Evolutionary conservation across 2,329 filamentous ascomycete species (phyloP).

Genomic region (Leptoxyphium fumago): DNA sequence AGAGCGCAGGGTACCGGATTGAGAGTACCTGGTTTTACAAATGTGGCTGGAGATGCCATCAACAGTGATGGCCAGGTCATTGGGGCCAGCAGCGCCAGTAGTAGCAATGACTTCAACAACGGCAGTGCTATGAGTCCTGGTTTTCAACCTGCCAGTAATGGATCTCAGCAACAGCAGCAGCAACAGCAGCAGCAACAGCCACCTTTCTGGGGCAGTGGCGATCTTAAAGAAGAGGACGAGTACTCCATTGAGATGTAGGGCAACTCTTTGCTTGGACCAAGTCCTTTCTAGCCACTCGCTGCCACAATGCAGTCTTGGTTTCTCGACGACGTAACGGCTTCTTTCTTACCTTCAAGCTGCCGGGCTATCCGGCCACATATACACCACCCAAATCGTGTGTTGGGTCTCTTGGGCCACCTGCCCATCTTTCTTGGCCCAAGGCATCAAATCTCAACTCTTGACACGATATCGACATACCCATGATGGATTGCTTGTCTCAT

Average conservation of each 20-base stretch:
- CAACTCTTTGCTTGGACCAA: background rate
- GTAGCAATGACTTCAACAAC: conserved; percentile 12
- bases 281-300: background rate
- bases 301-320: too few relatives aligned
- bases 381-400: too few relatives aligned
- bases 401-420: too few relatives aligned
- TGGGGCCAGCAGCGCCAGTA: background rate
- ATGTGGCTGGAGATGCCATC: conserved; percentile 69
- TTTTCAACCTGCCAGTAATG: conserved; percentile 52
- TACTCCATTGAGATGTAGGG: conserved; percentile 57
- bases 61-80: conserved; percentile 40
- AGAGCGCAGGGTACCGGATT: conserved; percentile 71
- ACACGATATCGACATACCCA: too few relatives aligned
- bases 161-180: conserved; percentile 30
- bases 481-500: too few relatives aligned
- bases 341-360: too few relatives aligned
- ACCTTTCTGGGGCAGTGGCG: conserved; percentile 26
- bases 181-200: conserved; percentile 37
- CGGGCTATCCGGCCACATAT: too few relatives aligned
- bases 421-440: too few relatives aligned
- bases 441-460: too few relatives aligned
- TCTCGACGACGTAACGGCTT: too few relatives aligned
- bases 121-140: conserved; percentile 33
- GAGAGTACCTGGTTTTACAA: conserved; percentile 84
- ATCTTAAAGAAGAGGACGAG: conserved; percentile 91